phyloP scores from a whole-genome alignment of 2,329 filamentous ascomycete genomes.

The Penicillium sp. region DNA sequence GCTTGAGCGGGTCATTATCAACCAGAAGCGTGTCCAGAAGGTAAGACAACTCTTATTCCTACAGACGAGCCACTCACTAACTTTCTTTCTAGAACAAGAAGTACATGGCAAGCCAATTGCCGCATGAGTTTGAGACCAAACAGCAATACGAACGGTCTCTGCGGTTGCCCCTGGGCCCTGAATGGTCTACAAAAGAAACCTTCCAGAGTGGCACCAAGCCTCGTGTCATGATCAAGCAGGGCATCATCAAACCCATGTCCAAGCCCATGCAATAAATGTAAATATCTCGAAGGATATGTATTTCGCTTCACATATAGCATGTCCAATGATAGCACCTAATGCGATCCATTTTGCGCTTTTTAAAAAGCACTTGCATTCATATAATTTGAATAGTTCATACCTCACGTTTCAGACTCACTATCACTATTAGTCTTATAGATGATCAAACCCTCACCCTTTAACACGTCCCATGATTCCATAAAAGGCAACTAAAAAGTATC shows the following conservation, averaged over 20 bases:
- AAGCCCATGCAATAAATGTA: slow-evolving; percentile 61
- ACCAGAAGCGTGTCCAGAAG: slow-evolving; percentile 87
- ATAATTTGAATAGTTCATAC: background rate
- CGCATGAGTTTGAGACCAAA: slow-evolving; percentile 82
- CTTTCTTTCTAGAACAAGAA: slow-evolving; percentile 64
- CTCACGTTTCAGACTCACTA: background rate
- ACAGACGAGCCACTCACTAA: slow-evolving; percentile 4
- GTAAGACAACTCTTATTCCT: slow-evolving; percentile 44
- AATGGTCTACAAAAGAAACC: slow-evolving; percentile 95
- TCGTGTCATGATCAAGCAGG: slow-evolving; percentile 84
- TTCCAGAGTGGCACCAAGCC: slow-evolving; percentile 90
- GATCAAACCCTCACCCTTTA: too few species aligned
- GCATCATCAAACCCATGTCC: slow-evolving; percentile 81
- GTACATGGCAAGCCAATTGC: slow-evolving; percentile 79
- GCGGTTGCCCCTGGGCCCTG: slow-evolving; percentile 81
- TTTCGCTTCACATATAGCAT: slow-evolving; percentile 2
- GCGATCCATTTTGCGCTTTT: background rate
- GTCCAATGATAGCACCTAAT: slow-evolving; percentile 1
- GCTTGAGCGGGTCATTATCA: slow-evolving; percentile 82
- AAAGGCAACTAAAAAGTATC: background rate
- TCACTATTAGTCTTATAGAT: too few species aligned
- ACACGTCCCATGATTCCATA: slow-evolving; percentile 1
- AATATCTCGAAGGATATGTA: slow-evolving; percentile 1
- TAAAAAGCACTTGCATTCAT: slow-evolving; percentile 1
- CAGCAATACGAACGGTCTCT: slow-evolving; percentile 89